A percentile compares a stretch with the other conserved stretches of the same genome.
These are phyloP conservation scores for Clausena lansium DNA, from an alignment of 345 rosid genomes.

Conservation along the genomic window DNA sequence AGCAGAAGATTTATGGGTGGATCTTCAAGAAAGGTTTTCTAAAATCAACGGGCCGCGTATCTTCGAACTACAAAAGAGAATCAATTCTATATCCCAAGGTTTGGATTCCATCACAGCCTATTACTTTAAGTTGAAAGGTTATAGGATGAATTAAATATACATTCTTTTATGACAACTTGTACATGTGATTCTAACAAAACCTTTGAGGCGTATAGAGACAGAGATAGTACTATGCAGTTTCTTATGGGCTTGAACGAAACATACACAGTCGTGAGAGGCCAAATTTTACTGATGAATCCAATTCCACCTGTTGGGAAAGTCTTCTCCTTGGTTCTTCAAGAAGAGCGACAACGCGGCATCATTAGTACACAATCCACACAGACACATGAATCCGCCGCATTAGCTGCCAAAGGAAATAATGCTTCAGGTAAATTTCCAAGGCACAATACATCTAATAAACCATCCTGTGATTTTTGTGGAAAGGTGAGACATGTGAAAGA, in stretches of 20 bases:
- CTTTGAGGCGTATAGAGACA: not conserved
- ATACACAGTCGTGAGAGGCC: no score
- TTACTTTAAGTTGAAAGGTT: not conserved
- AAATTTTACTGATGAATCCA: not conserved
- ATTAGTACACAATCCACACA: not conserved
- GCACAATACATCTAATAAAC: not conserved
- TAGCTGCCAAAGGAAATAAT: not conserved
- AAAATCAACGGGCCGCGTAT: no score
- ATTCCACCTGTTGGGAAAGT: no score
- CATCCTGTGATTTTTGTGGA: not conserved
- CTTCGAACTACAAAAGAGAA: not conserved
- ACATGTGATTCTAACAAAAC: not conserved
- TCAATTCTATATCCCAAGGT: not conserved
- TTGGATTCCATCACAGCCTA: not conserved
- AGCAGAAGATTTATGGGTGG: not conserved
- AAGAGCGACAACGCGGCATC: not conserved
- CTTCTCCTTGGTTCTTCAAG: no score
- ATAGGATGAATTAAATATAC: not conserved
- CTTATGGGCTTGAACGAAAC: not conserved
- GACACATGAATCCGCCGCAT: not conserved
- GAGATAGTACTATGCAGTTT: not conserved
- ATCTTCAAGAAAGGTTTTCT: not conserved
- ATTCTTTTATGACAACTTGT: not conserved
- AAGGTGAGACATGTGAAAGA: not conserved
- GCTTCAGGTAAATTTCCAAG: not conserved